Conservation (phyloP, 2,329 filamentous ascomycete genomes). For the Cladobotryum mycophilum region DNA sequence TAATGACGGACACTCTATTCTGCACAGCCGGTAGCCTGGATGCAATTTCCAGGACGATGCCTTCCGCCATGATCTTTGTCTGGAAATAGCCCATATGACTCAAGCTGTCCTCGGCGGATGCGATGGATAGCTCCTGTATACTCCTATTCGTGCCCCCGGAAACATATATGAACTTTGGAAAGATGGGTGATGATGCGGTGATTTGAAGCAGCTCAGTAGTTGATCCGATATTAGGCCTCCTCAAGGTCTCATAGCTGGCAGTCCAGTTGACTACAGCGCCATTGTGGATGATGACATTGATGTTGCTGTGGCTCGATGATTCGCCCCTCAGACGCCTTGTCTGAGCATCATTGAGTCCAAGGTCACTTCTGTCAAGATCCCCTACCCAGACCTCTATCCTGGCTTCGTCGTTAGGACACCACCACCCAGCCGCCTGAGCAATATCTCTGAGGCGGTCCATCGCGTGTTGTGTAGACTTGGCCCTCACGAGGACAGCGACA, state of each 20-base stretch:
- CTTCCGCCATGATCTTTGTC: too few relatives aligned
- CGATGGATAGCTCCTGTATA: too few relatives aligned
- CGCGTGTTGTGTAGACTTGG: neutral
- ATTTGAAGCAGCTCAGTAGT: neutral
- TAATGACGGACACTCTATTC: too few relatives aligned
- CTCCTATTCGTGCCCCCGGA: neutral
- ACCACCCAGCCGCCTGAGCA: neutral
- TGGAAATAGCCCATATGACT: too few relatives aligned
- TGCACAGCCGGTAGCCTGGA: too few relatives aligned
- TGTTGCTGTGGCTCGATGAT: neutral
- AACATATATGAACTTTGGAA: neutral
- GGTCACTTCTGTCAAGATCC: neutral
- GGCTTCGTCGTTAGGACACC: neutral
- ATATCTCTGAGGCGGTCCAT: neutral
- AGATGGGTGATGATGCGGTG: neutral
- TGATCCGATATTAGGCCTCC: neutral
- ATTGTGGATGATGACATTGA: neutral
- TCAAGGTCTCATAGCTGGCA: neutral
- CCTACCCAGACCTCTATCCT: too few relatives aligned
- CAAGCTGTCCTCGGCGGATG: too few relatives aligned
- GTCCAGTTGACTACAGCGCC: neutral
- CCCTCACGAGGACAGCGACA: neutral
- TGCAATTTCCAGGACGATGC: too few relatives aligned
- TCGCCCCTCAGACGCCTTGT: neutral
- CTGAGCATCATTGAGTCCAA: neutral